A percentile compares a stretch with the other conserved stretches of the same genome.
Evolutionary conservation across 306 rosid species (phyloP).

Genomic region (Aeschynomene evenia): DNA sequence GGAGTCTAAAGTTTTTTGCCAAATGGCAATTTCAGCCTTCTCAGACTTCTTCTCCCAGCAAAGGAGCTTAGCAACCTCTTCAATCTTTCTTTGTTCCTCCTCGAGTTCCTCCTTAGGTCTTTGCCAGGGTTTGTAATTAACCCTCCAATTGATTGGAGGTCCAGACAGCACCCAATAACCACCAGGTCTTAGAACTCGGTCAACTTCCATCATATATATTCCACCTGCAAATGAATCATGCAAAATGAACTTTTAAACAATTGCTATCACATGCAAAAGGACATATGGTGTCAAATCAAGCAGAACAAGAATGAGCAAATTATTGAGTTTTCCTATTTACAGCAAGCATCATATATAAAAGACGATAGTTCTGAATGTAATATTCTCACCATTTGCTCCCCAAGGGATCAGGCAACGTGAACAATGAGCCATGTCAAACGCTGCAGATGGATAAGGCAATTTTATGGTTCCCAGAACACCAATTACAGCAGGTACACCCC

Average conservation of each 20-base stretch:
- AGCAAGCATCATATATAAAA: conserved; percentile 10
- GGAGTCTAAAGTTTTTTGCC: conserved; percentile 70
- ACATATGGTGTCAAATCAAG: conserved; percentile 15
- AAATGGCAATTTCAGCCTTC: conserved; percentile 79
- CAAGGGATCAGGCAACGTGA: conserved; percentile 96
- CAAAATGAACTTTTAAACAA: conserved; percentile 24
- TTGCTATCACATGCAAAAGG: conserved; percentile 8
- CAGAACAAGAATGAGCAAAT: conserved; percentile 10
- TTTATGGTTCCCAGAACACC: conserved; percentile 88
- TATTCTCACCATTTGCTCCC: conserved; percentile 81
- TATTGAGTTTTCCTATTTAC: conserved; percentile 3
- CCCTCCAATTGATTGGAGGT: conserved; percentile 94
- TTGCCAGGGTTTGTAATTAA: conserved; percentile 78
- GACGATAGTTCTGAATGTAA: background rate
- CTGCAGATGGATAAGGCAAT: conserved; percentile 89
- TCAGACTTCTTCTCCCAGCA: conserved; percentile 97
- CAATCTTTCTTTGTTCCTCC: conserved; percentile 82
- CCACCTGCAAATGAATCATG: conserved; percentile 58
- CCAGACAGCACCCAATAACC: conserved; percentile 99
- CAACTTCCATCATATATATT: conserved; percentile 86
- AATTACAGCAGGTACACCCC: conserved; percentile 92
- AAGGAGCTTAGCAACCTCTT: conserved; percentile 79
- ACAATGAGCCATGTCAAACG: conserved; percentile 99
- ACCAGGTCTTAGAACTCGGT: conserved; percentile 96
- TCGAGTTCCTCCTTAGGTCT: conserved; percentile 82